Percentiles rank a stretch among this genome's conserved stretches.
Evolutionary conservation across 2,329 filamentous ascomycete genomes (phyloP).

Genomic region (Volutella citrinella): DNA sequence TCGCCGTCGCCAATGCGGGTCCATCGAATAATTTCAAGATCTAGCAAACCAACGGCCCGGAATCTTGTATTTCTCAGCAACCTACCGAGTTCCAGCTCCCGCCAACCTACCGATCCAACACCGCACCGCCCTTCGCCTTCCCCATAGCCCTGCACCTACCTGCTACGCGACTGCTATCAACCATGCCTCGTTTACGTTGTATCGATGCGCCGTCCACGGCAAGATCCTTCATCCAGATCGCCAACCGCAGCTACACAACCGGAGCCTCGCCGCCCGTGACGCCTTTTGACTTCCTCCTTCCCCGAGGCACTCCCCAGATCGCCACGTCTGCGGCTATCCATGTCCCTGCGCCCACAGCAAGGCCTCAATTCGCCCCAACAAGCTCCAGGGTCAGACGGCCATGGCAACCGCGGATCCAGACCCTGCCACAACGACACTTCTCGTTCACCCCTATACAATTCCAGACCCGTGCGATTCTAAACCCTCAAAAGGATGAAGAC

Average conservation of each 20-base stretch:
- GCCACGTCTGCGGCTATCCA: conserved; percentile 7
- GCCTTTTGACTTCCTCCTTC: conserved; percentile 40
- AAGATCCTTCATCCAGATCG: conserved; percentile 40
- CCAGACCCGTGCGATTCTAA: conserved; percentile 54
- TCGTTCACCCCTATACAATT: conserved; percentile 32
- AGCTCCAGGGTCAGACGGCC: neutral
- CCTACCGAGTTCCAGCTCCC: conserved; percentile 14
- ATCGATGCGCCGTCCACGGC: conserved; percentile 36
- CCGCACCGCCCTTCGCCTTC: conserved; percentile 5
- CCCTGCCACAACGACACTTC: conserved; percentile 29
- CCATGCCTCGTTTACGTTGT: conserved; percentile 38
- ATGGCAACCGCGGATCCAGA: conserved; percentile 6
- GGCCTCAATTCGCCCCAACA: neutral
- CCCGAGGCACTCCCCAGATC: conserved; percentile 23
- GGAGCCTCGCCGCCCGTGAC: conserved; percentile 20
- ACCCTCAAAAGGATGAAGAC: conserved; percentile 77
- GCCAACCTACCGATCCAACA: conserved; percentile 8
- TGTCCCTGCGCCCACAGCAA: neutral
- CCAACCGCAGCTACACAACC: conserved; percentile 31
- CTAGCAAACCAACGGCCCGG: conserved; percentile 16
- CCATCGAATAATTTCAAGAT: conserved; percentile 20
- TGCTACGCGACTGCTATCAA: conserved; percentile 3
- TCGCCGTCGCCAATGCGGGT: conserved; percentile 3
- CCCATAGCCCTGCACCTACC: neutral
- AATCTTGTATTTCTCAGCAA: conserved; percentile 28